A percentile compares a stretch with the other conserved stretches of the same genome.
These are phyloP conservation scores for Monosporascus ibericus DNA, from an alignment of 2,329 filamentous ascomycete species.

Conservation along the genomic window DNA sequence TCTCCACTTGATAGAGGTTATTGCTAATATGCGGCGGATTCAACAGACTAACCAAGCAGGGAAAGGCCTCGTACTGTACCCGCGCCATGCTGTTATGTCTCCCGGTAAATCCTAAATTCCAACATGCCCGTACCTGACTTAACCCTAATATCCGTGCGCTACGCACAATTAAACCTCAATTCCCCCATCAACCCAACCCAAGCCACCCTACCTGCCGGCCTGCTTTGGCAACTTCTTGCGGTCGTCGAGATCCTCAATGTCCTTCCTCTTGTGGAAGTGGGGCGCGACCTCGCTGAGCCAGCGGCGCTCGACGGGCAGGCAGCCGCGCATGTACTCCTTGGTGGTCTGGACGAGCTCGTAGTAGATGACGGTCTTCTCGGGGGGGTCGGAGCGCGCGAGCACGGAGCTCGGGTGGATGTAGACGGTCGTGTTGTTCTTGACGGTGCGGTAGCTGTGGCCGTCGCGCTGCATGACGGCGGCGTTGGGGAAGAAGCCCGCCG, in stretches of 20 bases:
- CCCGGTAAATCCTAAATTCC: too few species aligned
- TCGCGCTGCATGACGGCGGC: conserved; percentile 76
- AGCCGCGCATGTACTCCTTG: conserved; percentile 89
- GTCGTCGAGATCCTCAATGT: conserved; percentile 78
- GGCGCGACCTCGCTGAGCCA: conserved; percentile 89
- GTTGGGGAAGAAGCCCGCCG: conserved; percentile 91
- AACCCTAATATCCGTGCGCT: too few species aligned
- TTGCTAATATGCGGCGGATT: too few species aligned
- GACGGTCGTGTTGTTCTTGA: conserved; percentile 84
- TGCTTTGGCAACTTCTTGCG: conserved; percentile 62
- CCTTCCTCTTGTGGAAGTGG: conserved; percentile 90
- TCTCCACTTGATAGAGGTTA: too few species aligned
- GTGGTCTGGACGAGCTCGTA: conserved; percentile 75
- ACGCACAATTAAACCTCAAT: too few species aligned
- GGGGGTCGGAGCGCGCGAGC: conserved; percentile 70
- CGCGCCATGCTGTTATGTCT: too few species aligned
- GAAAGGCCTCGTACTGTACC: too few species aligned
- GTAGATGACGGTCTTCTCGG: conserved; percentile 77
- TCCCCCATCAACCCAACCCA: too few species aligned
- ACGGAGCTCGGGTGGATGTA: conserved; percentile 88
- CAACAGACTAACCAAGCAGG: too few species aligned
- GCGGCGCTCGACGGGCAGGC: conserved; percentile 74
- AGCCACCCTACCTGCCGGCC: conserved; percentile 1
- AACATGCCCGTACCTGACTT: too few species aligned
- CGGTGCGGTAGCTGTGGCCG: conserved; percentile 82